A percentile compares a stretch with the other conserved stretches of the same genome.
These are phyloP conservation scores for Annulohypoxylon stygium DNA, from an alignment of 495 filamentous ascomycete species.

Conservation along the genomic window DNA sequence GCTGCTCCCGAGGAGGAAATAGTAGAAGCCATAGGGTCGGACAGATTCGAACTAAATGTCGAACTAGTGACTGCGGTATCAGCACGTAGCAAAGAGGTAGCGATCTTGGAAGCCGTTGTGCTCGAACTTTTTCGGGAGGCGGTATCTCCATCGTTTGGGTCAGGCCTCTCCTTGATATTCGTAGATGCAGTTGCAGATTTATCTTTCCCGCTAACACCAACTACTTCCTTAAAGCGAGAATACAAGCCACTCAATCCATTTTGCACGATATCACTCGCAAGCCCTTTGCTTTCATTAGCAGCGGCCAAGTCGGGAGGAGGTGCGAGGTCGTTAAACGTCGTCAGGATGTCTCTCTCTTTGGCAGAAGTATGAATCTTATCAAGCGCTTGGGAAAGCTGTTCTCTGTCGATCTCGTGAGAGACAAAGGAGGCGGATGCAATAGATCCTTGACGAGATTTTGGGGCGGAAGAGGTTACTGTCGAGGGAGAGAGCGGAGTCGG, in stretches of 20 bases:
- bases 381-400: slow-evolving; percentile 77
- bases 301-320: slow-evolving; percentile 68
- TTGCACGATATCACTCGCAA: slow-evolving; percentile 78
- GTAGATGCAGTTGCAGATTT: slow-evolving; percentile 49
- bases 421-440: slow-evolving; percentile 70
- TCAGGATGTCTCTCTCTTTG: slow-evolving; percentile 81
- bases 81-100: slow-evolving; percentile 48
- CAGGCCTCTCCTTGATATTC: slow-evolving; percentile 40
- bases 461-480: slow-evolving; percentile 42
- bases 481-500: slow-evolving; percentile 47
- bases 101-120: slow-evolving; percentile 55
- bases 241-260: slow-evolving; percentile 89
- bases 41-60: slow-evolving; percentile 53
- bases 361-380: slow-evolving; percentile 88
- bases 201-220: slow-evolving; percentile 74
- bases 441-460: slow-evolving; percentile 72
- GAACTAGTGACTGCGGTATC: slow-evolving; percentile 56
- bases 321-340: slow-evolving; percentile 89
- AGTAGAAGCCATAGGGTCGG: slow-evolving; percentile 55
- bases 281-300: slow-evolving; percentile 72
- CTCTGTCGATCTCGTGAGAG: slow-evolving; percentile 71
- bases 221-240: slow-evolving; percentile 81
- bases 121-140: slow-evolving; percentile 54
- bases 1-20: slow-evolving; percentile 53
- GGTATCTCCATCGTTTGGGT: slow-evolving; percentile 57